Base-by-base conservation (phyloP, 345 rosid genomes). In the Lenwebbia sp. region DNA sequence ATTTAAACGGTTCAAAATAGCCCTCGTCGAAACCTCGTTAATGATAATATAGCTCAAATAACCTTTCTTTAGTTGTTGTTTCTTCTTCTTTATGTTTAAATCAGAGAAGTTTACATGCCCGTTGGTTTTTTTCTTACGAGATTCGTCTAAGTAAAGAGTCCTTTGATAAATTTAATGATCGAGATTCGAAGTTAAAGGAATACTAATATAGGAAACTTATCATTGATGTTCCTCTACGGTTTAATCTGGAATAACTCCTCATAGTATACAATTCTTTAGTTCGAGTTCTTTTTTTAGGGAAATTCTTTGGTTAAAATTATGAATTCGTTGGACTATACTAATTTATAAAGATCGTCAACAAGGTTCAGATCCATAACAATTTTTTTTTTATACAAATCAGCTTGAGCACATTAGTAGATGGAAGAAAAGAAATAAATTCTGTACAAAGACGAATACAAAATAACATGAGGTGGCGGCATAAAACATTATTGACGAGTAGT, bases 61-160 rank as follows among this genome's bases (percentile, higher is more conserved):
- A 26, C 23, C 41, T 3, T 40, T 40, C 41, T 40, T n/a, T 40
- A 55, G 21, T 5, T 55, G 5, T 56, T 56, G 28, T 57, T 57
- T 57, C 0, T 28, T 57, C 2, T 57, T 13, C 7, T 60, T 60
- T 17, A 58, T 58, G 13, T 26, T 58, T 58, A n/a, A 58, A n/a
- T 0, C 0, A 1, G 70, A n/a, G 6, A n/a, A 58, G 2, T 58
- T 58, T 15, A 58, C 9, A 15, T 5, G 5, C n/a, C 12, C 33
- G n/a, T 58, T 58, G 19, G 30, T 12, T 25, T 26, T 26, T 10
- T n/a, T 58, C 11, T 26, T 3, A 13, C 4, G 8, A 1, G 33
- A n/a, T 12, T n/a, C 33, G 2, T 13, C 40, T 14, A 13, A 28
- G 10, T 28, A 13, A 28, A 6, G 21, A 60, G 37, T 60, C 21